These are phyloP conservation scores for Hirsutella thompsonii DNA, from an alignment of 2,329 filamentous ascomycete genomes.

Conservation along the genomic window DNA sequence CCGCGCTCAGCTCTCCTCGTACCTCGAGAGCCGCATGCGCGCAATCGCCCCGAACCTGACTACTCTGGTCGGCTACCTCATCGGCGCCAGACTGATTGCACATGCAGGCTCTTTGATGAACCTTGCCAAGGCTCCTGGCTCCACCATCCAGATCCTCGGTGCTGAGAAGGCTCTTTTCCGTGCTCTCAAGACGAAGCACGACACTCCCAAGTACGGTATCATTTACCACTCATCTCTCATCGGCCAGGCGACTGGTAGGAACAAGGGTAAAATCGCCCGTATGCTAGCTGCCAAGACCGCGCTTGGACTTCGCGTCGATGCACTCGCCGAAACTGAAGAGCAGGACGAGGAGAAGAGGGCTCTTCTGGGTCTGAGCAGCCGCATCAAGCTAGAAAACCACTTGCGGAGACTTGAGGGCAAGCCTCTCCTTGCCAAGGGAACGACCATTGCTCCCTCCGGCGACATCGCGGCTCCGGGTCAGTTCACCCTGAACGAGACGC, in stretches of 20 bases:
- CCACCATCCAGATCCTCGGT: conserved; percentile 94
- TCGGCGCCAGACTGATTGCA: conserved; percentile 87
- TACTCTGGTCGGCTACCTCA: conserved; percentile 80
- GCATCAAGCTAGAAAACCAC: conserved; percentile 63
- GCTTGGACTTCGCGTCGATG: conserved; percentile 85
- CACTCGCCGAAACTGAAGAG: conserved; percentile 48
- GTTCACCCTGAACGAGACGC: conserved; percentile 82
- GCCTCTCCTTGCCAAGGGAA: conserved; percentile 65
- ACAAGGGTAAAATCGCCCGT: conserved; percentile 99
- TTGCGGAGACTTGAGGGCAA: conserved; percentile 79
- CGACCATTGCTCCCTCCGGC: conserved; percentile 63
- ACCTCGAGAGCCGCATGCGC: conserved; percentile 87
- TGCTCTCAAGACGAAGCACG: conserved; percentile 96
- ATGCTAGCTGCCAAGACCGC: conserved; percentile 90
- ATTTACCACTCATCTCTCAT: conserved; percentile 90
- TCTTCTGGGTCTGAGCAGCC: conserved; percentile 60
- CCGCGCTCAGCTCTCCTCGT: conserved; percentile 74
- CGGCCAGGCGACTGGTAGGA: conserved; percentile 91
- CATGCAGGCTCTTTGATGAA: conserved; percentile 91
- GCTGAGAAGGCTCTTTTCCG: conserved; percentile 98
- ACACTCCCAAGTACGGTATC: conserved; percentile 95
- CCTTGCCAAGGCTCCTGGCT: conserved; percentile 87
- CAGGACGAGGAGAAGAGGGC: conserved; percentile 82
- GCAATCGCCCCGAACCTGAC: conserved; percentile 95
- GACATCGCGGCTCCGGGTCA: conserved; percentile 53